These are phyloP conservation scores for Zizania palustris DNA, from an alignment of 202 grass and related monocot species.

Conservation along the genomic window DNA sequence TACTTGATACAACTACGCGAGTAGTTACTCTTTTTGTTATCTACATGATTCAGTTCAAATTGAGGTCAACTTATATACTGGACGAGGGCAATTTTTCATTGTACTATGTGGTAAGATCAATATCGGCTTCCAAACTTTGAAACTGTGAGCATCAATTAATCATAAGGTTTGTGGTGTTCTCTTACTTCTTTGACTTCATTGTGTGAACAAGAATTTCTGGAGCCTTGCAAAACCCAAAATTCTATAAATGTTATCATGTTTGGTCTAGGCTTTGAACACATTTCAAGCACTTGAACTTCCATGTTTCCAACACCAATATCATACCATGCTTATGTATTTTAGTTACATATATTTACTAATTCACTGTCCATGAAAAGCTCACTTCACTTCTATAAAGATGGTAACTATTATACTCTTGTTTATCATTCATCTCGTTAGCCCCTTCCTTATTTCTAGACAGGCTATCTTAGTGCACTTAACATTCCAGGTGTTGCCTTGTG, in stretches of 20 bases:
- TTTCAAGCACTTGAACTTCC: not conserved
- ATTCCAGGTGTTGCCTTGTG: constrained; percentile 83
- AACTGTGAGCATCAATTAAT: not conserved
- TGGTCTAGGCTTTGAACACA: not conserved
- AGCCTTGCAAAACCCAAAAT: not conserved
- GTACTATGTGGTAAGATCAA: constrained; percentile 80
- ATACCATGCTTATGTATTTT: constrained; percentile 16
- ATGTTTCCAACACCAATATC: not conserved
- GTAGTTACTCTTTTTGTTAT: constrained; percentile 90
- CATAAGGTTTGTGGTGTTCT: not conserved
- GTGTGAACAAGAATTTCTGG: not conserved
- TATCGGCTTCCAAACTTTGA: constrained; percentile 10
- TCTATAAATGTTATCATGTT: not conserved
- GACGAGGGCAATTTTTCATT: constrained; percentile 94
- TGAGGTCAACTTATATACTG: constrained; percentile 91
- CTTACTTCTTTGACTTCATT: not conserved
- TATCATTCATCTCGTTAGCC: not conserved
- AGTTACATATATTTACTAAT: not conserved
- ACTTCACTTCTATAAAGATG: constrained; percentile 20
- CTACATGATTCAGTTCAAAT: constrained; percentile 95
- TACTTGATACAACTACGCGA: constrained; percentile 89
- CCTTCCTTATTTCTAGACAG: not conserved
- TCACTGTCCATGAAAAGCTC: not conserved
- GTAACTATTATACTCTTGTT: not conserved
- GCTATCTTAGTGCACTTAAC: constrained; percentile 25